phyloP scores from a whole-genome alignment of 1,284 basidiomycete genomes.

The Gomphus sp. region DNA sequence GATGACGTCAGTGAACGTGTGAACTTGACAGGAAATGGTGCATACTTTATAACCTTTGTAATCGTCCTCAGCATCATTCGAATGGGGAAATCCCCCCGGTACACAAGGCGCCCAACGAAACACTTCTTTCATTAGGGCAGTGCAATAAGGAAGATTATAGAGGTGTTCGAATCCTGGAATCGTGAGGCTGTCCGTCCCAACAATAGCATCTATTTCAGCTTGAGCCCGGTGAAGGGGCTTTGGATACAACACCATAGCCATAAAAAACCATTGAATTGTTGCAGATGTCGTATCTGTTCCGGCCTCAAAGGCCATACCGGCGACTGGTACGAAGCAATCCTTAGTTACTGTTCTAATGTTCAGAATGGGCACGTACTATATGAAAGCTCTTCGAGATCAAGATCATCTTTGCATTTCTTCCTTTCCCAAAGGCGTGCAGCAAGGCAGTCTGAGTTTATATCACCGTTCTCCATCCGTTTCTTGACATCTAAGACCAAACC shows the following conservation, averaged over 20 bases:
- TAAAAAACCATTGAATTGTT: constrained; percentile 8
- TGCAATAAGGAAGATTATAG: constrained; percentile 11
- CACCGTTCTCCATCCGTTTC: constrained; percentile 7
- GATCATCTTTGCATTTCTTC: constrained; percentile 2
- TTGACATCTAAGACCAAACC: not conserved
- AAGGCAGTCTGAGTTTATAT: constrained; percentile 11
- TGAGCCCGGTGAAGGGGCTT: constrained; percentile 7
- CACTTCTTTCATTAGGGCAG: constrained; percentile 11
- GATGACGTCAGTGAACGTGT: no score
- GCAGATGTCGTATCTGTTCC: constrained; percentile 11
- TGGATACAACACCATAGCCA: constrained; percentile 12
- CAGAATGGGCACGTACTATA: not conserved
- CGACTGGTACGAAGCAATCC: not conserved
- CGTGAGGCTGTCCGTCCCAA: not conserved
- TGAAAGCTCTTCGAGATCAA: constrained; percentile 6
- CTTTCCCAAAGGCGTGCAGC: constrained; percentile 13
- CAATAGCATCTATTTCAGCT: constrained; percentile 11
- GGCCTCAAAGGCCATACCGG: constrained; percentile 10
- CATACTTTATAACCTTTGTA: not conserved
- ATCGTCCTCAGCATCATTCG: not conserved
- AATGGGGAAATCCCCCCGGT: not conserved
- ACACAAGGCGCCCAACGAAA: constrained; percentile 5
- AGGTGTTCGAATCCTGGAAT: constrained; percentile 8
- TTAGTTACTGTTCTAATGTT: not conserved
- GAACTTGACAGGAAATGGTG: not conserved